Conservation (phyloP, 805 yeast species). For the Maudiozyma barnettii region DNA sequence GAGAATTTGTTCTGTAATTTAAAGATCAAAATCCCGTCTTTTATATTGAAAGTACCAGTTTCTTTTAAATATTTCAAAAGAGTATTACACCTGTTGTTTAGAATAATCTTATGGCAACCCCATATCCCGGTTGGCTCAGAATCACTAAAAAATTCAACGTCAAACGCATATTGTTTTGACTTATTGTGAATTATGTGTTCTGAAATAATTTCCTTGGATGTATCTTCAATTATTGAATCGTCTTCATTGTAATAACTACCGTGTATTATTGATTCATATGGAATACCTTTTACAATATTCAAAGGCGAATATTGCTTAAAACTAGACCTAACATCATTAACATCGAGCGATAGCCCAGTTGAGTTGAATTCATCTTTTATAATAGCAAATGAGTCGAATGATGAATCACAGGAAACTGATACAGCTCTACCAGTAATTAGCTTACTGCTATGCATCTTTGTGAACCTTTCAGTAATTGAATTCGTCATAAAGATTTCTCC, state of each 20-base stretch:
- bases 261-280: not conserved
- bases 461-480: conserved; percentile 7
- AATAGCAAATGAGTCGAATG: conserved; percentile 57
- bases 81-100: conserved; percentile 11
- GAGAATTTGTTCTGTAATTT: not conserved
- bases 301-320: conserved; percentile 47
- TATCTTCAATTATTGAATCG: not conserved
- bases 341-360: conserved; percentile 45
- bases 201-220: not conserved
- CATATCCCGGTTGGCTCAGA: conserved; percentile 6
- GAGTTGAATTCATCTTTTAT: conserved; percentile 52
- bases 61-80: conserved; percentile 6
- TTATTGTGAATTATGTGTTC: not conserved
- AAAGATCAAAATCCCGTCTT: conserved; percentile 5
- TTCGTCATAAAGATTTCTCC: conserved; percentile 51
- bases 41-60: conserved; percentile 1
- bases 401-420: conserved; percentile 55
- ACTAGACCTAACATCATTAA: conserved; percentile 42
- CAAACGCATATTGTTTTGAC: conserved; percentile 3
- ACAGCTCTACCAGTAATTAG: conserved; percentile 28
- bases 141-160: conserved; percentile 13
- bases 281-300: not conserved
- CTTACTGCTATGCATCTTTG: conserved; percentile 27
- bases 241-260: not conserved
- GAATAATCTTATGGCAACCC: conserved; percentile 19